A percentile compares a stretch with the other conserved stretches of the same genome.
Conservation (phyloP, 2,329 filamentous ascomycete genomes). For the Aureobasidium vineae region DNA sequence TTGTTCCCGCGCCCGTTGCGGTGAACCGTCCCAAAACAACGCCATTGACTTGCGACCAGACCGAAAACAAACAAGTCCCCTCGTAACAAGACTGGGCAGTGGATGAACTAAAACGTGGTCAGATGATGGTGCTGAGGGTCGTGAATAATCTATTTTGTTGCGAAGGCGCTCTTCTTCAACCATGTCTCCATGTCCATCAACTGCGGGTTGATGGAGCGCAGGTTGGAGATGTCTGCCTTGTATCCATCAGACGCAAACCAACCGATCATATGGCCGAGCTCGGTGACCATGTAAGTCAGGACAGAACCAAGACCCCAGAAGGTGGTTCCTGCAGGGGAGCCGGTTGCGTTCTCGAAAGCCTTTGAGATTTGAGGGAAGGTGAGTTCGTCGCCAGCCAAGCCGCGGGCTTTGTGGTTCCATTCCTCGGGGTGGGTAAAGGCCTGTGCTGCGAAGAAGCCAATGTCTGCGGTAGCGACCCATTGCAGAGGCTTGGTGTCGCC, state of each 20-base stretch:
- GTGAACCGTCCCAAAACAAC: constrained; percentile 22
- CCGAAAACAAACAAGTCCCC: constrained; percentile 15
- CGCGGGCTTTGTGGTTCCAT: constrained; percentile 49
- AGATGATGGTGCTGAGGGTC: constrained; percentile 7
- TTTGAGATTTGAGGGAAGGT: constrained; percentile 49
- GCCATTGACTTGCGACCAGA: constrained; percentile 13
- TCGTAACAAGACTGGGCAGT: background rate
- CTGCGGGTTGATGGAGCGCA: constrained; percentile 47
- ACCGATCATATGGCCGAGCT: constrained; percentile 37
- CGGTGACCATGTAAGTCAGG: constrained; percentile 46
- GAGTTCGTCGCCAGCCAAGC: constrained; percentile 55
- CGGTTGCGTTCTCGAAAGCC: constrained; percentile 50
- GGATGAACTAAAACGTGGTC: constrained; percentile 5
- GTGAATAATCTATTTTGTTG: constrained; percentile 27
- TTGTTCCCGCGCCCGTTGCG: constrained; percentile 20
- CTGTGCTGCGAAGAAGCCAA: constrained; percentile 52
- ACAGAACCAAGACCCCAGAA: constrained; percentile 46
- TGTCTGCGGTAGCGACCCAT: constrained; percentile 49
- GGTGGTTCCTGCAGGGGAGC: constrained; percentile 45
- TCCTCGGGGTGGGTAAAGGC: constrained; percentile 49
- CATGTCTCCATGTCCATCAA: constrained; percentile 42
- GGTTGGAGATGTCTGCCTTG: constrained; percentile 47
- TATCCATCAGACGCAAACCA: constrained; percentile 55
- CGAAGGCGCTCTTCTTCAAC: constrained; percentile 37
- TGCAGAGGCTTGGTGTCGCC: constrained; percentile 39